Percentiles rank a stretch among this genome's conserved stretches.
Evolutionary conservation across 2,329 filamentous ascomycete genomes (phyloP).

Genomic region (Colletotrichum eleusines): DNA sequence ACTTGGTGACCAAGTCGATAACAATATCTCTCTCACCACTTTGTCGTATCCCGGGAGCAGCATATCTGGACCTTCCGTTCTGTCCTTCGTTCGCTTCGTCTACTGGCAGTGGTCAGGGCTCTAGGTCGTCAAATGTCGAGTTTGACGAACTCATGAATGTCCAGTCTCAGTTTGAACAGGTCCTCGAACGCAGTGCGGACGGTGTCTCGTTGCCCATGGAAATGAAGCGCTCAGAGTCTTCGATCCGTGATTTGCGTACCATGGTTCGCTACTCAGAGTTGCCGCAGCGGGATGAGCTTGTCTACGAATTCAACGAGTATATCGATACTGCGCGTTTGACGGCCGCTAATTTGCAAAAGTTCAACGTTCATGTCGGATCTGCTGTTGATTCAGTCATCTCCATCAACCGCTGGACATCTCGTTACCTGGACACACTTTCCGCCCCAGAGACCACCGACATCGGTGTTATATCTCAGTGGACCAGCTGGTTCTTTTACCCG

Average conservation of each 20-base stretch:
- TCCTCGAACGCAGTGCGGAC: conserved; percentile 75
- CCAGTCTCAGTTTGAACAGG: conserved; percentile 81
- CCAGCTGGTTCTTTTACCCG: conserved; percentile 65
- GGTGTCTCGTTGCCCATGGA: conserved; percentile 78
- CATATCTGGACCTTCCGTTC: conserved; percentile 72
- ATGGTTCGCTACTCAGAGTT: conserved; percentile 79
- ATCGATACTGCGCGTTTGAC: conserved; percentile 75
- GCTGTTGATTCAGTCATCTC: conserved; percentile 80
- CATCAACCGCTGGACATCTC: conserved; percentile 81
- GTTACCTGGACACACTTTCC: conserved; percentile 73
- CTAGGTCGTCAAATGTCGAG: conserved; percentile 61
- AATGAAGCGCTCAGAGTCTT: conserved; percentile 82
- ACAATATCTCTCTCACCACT: conserved; percentile 74
- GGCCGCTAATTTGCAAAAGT: conserved; percentile 75
- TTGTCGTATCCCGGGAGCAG: conserved; percentile 76
- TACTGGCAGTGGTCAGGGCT: conserved; percentile 33
- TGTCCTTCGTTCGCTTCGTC: conserved; percentile 57
- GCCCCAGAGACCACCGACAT: conserved; percentile 48
- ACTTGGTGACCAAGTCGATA: conserved; percentile 72
- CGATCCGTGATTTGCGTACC: conserved; percentile 79
- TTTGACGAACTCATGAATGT: conserved; percentile 82
- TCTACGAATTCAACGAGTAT: conserved; percentile 81
- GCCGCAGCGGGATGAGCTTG: conserved; percentile 75
- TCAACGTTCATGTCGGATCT: conserved; percentile 81
- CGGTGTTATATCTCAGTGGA: conserved; percentile 55